Percentiles rank a stretch among this genome's conserved stretches.
Conservation (phyloP, 257 asterid genomes). For the Voacanga thouarsii region DNA sequence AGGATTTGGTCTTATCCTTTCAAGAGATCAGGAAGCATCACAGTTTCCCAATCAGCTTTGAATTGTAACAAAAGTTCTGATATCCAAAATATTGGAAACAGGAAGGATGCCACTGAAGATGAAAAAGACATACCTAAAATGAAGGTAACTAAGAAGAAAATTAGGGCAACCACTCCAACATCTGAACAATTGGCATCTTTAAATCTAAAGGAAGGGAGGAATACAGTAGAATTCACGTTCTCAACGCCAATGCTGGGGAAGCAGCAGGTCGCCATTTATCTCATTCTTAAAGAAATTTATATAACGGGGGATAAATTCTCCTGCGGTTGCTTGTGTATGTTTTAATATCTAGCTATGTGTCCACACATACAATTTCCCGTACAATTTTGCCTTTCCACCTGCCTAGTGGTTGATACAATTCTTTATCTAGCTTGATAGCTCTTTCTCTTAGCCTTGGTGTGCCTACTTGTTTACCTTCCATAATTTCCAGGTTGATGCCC, state of each 20-base stretch:
- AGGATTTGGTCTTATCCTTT: slow-evolving; percentile 48
- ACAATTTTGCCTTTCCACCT: background rate
- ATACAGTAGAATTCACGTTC: slow-evolving; percentile 70
- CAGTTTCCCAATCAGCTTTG: slow-evolving; percentile 28
- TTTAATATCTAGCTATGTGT: background rate
- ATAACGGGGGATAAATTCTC: background rate
- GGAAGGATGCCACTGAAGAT: slow-evolving; percentile 28
- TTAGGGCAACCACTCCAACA: slow-evolving; percentile 57
- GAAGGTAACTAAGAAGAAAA: slow-evolving; percentile 45
- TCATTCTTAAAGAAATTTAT: slow-evolving; percentile 11
- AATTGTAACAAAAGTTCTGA: slow-evolving; percentile 25
- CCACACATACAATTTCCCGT: background rate
- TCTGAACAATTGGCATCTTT: slow-evolving; percentile 80
- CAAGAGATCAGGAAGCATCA: slow-evolving; percentile 38
- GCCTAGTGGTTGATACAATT: background rate
- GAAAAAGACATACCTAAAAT: slow-evolving; percentile 33
- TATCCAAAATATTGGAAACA: slow-evolving; percentile 21
- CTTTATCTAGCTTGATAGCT: background rate
- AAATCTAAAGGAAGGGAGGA: slow-evolving; percentile 76
- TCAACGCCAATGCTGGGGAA: slow-evolving; percentile 87
- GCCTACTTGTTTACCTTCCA: slow-evolving; percentile 24
- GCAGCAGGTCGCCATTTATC: slow-evolving; percentile 62
- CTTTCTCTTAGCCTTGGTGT: background rate
- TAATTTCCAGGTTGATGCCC: slow-evolving; percentile 77
- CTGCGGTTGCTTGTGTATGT: slow-evolving; percentile 3